Base-by-base conservation (phyloP, 371 early-diverging fungal species). In the Haplosporangium sp. region DNA sequence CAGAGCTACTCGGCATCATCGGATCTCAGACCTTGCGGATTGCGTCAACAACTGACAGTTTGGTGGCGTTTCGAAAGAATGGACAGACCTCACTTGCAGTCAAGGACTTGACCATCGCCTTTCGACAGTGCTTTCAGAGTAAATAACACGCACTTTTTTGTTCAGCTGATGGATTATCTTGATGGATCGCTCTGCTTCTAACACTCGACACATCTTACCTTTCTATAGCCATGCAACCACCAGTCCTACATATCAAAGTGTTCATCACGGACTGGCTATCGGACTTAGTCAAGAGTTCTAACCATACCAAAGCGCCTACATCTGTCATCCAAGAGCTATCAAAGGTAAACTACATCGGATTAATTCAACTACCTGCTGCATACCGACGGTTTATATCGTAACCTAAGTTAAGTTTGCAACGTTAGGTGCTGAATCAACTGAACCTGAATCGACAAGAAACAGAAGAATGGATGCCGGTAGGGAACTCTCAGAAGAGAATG, bases 61-160 rank as follows among this genome's bases (percentile, higher is more conserved):
- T 76, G 71, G 76, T 70, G 76, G 70, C 71, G 76, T 70, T 76
- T 52, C 50, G 64, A 42, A 59, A 69, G n/a, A 67, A 66, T 18
- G 43, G 23, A 7, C 62, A 66, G 42, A n/a, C 54, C 12, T 20
- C 52, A 2, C 66, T 76, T 2, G 21, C 63, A 4, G 21, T 60
- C 47, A 48, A 52, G 11, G 76, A 76, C 38, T 36, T 76, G 9
- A 63, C 67, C 40, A 40, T 59, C 21, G 76, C 76, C 11, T 67
- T 76, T 29, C 51, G 56, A 18, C 42, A 62, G 38, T 70, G 67
- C 46, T 64, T 69, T 36, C 47, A 43, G 12, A 56, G 70, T 69
- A 76, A 60, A 50, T 18, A 36, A 36, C 20, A 58, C 20, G 46
- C 60, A 9, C 50, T n/a, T 38, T 0, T 48, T 8, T 18, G 21